A percentile compares a stretch with the other conserved stretches of the same genome.
Evolutionary conservation across 768 basidiomycete species (phyloP).

Genomic region (Xanthoconium stramineum): DNA sequence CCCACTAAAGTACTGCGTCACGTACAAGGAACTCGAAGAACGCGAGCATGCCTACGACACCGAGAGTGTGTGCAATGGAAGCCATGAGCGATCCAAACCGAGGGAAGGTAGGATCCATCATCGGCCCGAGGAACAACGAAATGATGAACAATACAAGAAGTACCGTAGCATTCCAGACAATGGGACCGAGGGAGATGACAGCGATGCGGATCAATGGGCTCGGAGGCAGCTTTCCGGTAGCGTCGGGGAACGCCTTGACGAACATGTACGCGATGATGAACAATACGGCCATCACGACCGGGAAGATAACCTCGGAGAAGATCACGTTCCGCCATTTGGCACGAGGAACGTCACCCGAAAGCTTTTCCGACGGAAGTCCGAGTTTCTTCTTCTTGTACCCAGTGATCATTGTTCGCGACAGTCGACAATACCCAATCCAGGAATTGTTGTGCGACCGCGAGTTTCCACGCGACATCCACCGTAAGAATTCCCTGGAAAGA

Average conservation of each 20-base stretch:
- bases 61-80: slow-evolving; percentile 78
- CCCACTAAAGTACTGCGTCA: slow-evolving; percentile 8
- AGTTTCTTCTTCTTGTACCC: slow-evolving; percentile 99
- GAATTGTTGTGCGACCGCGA: slow-evolving; percentile 96
- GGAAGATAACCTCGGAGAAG: slow-evolving; percentile 84
- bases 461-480: slow-evolving; percentile 99
- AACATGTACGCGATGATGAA: slow-evolving; percentile 91
- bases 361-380: slow-evolving; percentile 95
- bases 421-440: slow-evolving; percentile 98
- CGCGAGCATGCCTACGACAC: slow-evolving; percentile 81
- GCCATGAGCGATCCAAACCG: slow-evolving; percentile 94
- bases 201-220: slow-evolving; percentile 90
- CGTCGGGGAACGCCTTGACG: slow-evolving; percentile 79
- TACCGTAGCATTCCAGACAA: slow-evolving; percentile 92
- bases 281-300: slow-evolving; percentile 78
- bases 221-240: slow-evolving; percentile 61
- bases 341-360: slow-evolving; percentile 92
- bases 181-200: slow-evolving; percentile 88
- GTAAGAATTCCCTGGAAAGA: slow-evolving; percentile 78
- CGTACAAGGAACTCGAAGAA: slow-evolving; percentile 96
- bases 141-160: slow-evolving; percentile 85
- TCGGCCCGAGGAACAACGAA: slow-evolving; percentile 90
- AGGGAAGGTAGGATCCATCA: slow-evolving; percentile 79
- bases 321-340: slow-evolving; percentile 90
- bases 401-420: slow-evolving; percentile 97